Base-by-base conservation (phyloP, 2,329 filamentous ascomycete species). In the Aspergillus ruber region DNA sequence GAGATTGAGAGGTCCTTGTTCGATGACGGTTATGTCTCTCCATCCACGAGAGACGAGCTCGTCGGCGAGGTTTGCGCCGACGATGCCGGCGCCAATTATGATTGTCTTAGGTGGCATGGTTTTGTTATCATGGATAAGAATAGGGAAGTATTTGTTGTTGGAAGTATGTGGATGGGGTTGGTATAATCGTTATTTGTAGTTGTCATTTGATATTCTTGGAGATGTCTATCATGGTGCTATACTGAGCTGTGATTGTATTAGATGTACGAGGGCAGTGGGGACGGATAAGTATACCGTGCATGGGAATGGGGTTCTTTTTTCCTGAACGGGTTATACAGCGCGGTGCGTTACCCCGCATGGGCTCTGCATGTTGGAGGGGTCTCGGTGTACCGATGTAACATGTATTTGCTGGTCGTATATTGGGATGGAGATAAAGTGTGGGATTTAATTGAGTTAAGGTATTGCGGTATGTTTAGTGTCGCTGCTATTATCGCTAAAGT, bases 51-150 rank as follows among this genome's bases (percentile, higher is more conserved):
- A 71, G 54, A 81, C 73, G 57, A 84, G 74, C 71, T 84, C 81
- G 56, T 84, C 81, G 43, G 81, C 81, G 43, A 84, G 65, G 50
- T 84, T 84, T 48, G 75, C 74, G 42, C 81, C 81, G 49, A 84
- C 81, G 48, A 84, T 83, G 42, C 81, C 81, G 44, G 81, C 81
- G 33, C 81, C 81, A 50, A 82, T 80, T 50, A 82, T 80, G 49
- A 82, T 76, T 50, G 82, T 76, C 55, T 72, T 67, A 56, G 72
- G 66, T 42, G 40, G 9, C 25, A n/a, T 13, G 40, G 15, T 42
- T 20, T 1, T 18, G 18, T 25, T 27, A 17, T 17, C 15, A 20
- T 39, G 6, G 21, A 29, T 18, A 40, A n/a, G 3, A 4, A 20
- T 3, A 20, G 20, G 20, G n/a, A 18, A 21, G 10, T 21, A 21